phyloP scores from a whole-genome alignment of 768 basidiomycete species.

The Tricholoma hemisulphureum region DNA sequence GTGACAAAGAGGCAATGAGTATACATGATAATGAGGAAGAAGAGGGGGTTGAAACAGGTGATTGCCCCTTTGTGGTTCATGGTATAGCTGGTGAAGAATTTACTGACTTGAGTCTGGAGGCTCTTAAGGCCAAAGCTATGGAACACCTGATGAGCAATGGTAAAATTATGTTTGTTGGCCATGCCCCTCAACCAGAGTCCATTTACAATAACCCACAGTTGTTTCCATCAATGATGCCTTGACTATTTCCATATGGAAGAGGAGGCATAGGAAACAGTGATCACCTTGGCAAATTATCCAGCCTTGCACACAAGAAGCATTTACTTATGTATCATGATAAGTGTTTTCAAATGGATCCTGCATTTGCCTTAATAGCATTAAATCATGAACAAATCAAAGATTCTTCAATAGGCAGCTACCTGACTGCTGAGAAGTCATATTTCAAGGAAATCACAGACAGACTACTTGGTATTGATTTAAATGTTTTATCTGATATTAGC shows the following conservation, averaged over 20 bases:
- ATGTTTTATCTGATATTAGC: slow-evolving; percentile 16
- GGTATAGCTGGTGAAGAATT: slow-evolving; percentile 27
- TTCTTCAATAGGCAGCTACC: slow-evolving; percentile 23
- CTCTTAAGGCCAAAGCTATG: slow-evolving; percentile 22
- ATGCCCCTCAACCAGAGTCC: slow-evolving; percentile 15
- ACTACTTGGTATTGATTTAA: slow-evolving; percentile 20
- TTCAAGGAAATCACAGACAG: slow-evolving; percentile 25
- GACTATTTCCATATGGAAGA: too few relatives aligned
- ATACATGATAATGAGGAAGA: slow-evolving; percentile 25
- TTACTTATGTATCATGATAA: slow-evolving; percentile 39
- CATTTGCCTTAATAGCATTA: slow-evolving; percentile 38
- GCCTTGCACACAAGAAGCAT: too few relatives aligned
- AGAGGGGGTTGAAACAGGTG: too few relatives aligned
- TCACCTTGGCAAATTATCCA: background rate
- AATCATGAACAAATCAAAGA: slow-evolving; percentile 39
- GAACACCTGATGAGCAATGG: slow-evolving; percentile 21
- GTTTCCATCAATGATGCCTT: too few relatives aligned
- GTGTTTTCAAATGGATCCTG: slow-evolving; percentile 34
- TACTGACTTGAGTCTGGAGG: slow-evolving; percentile 13
- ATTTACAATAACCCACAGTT: too few relatives aligned
- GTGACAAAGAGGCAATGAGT: slow-evolving; percentile 23
- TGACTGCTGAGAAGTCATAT: slow-evolving; percentile 19
- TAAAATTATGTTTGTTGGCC: too few relatives aligned
- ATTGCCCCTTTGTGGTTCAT: too few relatives aligned
- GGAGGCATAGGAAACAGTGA: background rate